Evolutionary conservation across 192 early-diverging fungal genomes (phyloP).

Genomic region (Rhizoclosmatium globosum): DNA sequence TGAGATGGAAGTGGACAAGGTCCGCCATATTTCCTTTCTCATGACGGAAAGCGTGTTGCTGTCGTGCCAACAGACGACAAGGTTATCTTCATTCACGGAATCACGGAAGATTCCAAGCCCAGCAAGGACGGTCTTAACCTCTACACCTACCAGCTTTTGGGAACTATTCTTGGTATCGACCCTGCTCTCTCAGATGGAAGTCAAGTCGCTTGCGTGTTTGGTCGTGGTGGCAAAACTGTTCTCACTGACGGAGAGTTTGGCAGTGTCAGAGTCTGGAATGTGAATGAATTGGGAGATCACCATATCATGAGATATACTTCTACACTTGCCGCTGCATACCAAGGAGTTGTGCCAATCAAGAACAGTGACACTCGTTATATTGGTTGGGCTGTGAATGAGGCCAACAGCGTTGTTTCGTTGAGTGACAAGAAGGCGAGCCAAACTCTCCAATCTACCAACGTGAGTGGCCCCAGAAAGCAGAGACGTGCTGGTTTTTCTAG

Average conservation of each 20-base stretch:
- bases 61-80: slow-evolving; percentile 39
- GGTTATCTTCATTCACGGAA: slow-evolving; percentile 39
- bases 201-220: slow-evolving; percentile 26
- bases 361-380: background rate
- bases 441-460: slow-evolving; percentile 15
- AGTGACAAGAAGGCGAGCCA: slow-evolving; percentile 18
- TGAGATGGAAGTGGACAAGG: slow-evolving; percentile 34
- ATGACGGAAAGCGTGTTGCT: slow-evolving; percentile 39
- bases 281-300: slow-evolving; percentile 40
- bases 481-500: slow-evolving; percentile 32
- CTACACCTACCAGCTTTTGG: slow-evolving; percentile 27
- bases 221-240: slow-evolving; percentile 37
- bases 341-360: slow-evolving; percentile 21
- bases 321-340: slow-evolving; percentile 23
- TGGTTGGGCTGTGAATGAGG: slow-evolving; percentile 46
- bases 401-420: slow-evolving; percentile 18
- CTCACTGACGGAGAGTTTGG: slow-evolving; percentile 37
- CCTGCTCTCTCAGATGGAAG: slow-evolving; percentile 18
- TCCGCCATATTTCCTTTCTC: slow-evolving; percentile 30
- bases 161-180: slow-evolving; percentile 39
- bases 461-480: background rate
- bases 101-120: slow-evolving; percentile 25
- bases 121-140: background rate
- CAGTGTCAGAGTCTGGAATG: slow-evolving; percentile 34
- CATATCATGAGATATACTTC: slow-evolving; percentile 15